These are phyloP conservation scores for Amauroascus verrucosus DNA, from an alignment of 2,329 filamentous ascomycete genomes.

Conservation along the genomic window DNA sequence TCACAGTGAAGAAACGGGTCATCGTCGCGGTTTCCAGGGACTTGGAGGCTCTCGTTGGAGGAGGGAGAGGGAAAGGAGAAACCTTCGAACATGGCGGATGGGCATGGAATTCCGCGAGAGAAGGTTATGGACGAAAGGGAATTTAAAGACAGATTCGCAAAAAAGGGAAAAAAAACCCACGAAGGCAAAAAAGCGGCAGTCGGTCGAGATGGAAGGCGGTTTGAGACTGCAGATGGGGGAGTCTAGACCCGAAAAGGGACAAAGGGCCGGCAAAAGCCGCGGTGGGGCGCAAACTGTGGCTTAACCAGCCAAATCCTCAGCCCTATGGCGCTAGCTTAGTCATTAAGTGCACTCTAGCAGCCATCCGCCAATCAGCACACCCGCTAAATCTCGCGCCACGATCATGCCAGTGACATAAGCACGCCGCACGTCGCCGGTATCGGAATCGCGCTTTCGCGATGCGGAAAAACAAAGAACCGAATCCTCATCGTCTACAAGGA, in stretches of 20 bases:
- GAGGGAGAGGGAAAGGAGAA: constrained; percentile 34
- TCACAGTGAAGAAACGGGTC: constrained; percentile 31
- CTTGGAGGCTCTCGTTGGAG: constrained; percentile 21
- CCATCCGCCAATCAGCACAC: neutral
- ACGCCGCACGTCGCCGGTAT: neutral
- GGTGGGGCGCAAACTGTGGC: neutral
- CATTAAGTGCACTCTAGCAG: neutral
- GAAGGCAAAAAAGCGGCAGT: neutral
- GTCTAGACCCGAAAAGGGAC: neutral
- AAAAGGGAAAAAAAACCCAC: neutral
- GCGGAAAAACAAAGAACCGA: too few relatives aligned
- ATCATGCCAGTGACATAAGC: too few relatives aligned
- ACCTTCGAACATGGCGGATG: constrained; percentile 31
- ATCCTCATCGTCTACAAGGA: too few relatives aligned
- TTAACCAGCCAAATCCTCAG: neutral
- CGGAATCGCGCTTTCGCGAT: too few relatives aligned
- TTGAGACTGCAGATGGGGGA: neutral
- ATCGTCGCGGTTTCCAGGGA: constrained; percentile 21
- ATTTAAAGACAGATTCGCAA: neutral
- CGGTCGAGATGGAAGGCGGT: neutral
- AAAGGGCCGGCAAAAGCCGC: constrained; percentile 6
- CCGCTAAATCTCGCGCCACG: too few relatives aligned
- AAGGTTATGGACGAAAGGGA: neutral
- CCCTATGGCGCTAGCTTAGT: constrained; percentile 2
- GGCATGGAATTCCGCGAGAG: neutral